Conservation (phyloP, 768 basidiomycete genomes). For the Tulasnella sp. region DNA sequence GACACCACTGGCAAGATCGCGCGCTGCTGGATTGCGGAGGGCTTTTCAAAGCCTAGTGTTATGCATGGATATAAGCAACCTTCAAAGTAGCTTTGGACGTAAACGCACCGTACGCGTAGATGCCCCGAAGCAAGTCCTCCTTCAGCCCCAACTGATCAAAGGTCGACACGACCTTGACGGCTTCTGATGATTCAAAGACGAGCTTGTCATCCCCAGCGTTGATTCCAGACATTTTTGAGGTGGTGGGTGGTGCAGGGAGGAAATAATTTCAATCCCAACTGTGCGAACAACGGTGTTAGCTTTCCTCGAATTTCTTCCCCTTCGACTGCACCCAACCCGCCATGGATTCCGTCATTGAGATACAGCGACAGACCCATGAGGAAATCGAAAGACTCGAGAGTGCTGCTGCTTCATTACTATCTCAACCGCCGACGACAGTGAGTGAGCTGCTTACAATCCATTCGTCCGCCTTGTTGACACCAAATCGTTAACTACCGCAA, state of each 20-base stretch:
- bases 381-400: constrained; percentile 87
- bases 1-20: constrained; percentile 36
- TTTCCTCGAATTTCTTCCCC: too few relatives aligned
- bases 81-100: not conserved
- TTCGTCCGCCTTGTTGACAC: not conserved
- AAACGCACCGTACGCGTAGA: constrained; percentile 36
- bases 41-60: constrained; percentile 30
- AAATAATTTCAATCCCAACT: constrained; percentile 6
- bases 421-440: constrained; percentile 31
- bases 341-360: constrained; percentile 91
- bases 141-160: constrained; percentile 28
- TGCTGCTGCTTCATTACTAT: constrained; percentile 72
- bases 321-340: not conserved
- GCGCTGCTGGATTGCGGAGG: constrained; percentile 39
- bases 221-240: constrained; percentile 33
- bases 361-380: constrained; percentile 92
- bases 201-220: constrained; percentile 72
- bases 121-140: constrained; percentile 36
- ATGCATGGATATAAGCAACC: not conserved
- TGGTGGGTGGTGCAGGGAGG: not conserved
- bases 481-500: not conserved
- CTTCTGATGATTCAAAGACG: constrained; percentile 31
- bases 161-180: constrained; percentile 27
- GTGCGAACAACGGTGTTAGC: too few relatives aligned
- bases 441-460: too few relatives aligned